Percentiles rank a stretch among this genome's conserved stretches.
Conservation (phyloP, 2,329 filamentous ascomycete species). For the Penicillium fuscoglaucum region DNA sequence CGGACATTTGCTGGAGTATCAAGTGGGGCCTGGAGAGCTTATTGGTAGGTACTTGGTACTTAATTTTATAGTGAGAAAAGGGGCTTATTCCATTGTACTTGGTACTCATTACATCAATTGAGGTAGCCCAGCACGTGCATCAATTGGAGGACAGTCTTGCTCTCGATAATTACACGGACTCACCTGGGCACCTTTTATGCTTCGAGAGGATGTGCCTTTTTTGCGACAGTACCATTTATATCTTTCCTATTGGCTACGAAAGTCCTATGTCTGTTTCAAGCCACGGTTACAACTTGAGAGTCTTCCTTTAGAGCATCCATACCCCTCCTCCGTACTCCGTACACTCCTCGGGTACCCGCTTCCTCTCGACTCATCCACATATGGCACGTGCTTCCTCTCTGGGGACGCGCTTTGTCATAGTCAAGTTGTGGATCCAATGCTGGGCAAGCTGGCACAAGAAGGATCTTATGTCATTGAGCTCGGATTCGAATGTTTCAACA, state of each 20-base stretch:
- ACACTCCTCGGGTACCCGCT: neutral
- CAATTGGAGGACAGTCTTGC: slow-evolving; percentile 1
- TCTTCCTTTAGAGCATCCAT: neutral
- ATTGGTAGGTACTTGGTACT: slow-evolving; percentile 15
- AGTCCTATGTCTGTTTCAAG: neutral
- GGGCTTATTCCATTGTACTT: neutral
- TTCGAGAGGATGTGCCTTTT: neutral
- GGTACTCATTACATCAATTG: neutral
- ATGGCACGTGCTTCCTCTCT: neutral
- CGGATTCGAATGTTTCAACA: neutral
- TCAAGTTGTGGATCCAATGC: neutral
- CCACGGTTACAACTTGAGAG: neutral
- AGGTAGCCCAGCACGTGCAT: slow-evolving; percentile 26
- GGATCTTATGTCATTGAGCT: neutral
- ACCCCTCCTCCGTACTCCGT: neutral
- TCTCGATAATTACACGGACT: neutral
- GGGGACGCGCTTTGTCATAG: neutral
- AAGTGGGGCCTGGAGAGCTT: slow-evolving; percentile 24
- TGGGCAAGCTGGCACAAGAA: neutral
- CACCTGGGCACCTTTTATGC: neutral
- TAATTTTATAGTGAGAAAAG: neutral
- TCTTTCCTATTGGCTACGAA: neutral
- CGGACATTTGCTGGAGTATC: slow-evolving; percentile 29
- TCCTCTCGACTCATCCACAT: neutral
- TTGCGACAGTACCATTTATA: neutral